Conservation (phyloP, 805 yeast genomes). For the Metschnikowia santaceciliae region DNA sequence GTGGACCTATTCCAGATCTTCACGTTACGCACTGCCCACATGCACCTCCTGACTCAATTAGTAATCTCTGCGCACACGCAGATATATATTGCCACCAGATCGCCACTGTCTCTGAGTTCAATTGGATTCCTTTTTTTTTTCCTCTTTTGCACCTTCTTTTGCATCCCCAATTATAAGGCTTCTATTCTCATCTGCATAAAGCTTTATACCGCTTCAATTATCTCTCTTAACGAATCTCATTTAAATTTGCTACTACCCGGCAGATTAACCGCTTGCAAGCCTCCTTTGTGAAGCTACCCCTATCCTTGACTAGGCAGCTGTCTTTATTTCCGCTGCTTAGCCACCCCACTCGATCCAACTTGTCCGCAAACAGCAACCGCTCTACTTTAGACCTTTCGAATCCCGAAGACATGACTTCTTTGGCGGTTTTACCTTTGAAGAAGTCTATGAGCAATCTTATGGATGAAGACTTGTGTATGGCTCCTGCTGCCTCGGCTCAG, state of each 20-base stretch:
- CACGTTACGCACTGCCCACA: slow-evolving; percentile 6
- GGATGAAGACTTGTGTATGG: slow-evolving; percentile 56
- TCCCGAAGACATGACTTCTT: slow-evolving; percentile 40
- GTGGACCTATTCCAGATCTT: neutral
- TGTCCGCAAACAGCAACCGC: neutral
- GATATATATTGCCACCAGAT: slow-evolving; percentile 11
- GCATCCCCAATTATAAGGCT: neutral
- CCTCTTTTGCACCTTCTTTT: neutral
- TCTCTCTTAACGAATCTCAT: neutral
- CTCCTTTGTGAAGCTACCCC: neutral
- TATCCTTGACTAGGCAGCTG: neutral
- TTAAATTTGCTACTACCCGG: neutral
- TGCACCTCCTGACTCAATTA: slow-evolving; percentile 8
- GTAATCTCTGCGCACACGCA: slow-evolving; percentile 10
- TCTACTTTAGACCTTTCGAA: neutral
- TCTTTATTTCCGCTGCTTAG: neutral
- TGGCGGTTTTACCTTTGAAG: slow-evolving; percentile 49
- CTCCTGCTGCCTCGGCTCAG: slow-evolving; percentile 9
- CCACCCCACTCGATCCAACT: neutral
- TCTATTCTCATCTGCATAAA: neutral
- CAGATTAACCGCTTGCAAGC: neutral
- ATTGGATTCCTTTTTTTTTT: neutral
- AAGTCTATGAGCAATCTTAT: slow-evolving; percentile 54
- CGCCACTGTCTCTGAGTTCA: neutral
- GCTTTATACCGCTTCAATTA: neutral